phyloP scores from a whole-genome alignment of 2,329 filamentous ascomycete species.

The Pseudocercospora macadamiae region DNA sequence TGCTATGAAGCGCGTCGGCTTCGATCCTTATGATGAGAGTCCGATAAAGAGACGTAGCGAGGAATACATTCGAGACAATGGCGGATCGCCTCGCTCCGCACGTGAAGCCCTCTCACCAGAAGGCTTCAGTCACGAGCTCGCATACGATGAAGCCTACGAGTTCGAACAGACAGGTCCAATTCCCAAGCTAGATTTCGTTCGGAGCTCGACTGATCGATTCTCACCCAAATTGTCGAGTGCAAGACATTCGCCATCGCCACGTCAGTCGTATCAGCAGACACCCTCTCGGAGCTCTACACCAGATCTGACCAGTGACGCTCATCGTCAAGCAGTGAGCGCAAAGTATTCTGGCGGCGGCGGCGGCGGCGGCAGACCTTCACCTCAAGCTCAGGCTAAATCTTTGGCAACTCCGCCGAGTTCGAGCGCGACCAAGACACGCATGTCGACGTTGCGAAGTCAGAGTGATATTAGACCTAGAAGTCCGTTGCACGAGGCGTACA shows the following conservation, averaged over 20 bases:
- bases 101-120: conserved; percentile 15
- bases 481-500: conserved; percentile 23
- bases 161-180: conserved; percentile 21
- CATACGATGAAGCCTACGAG: conserved; percentile 27
- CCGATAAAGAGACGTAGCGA: conserved; percentile 68
- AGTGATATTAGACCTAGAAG: conserved; percentile 26
- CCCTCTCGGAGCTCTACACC: conserved; percentile 29
- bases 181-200: conserved; percentile 20
- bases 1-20: conserved; percentile 65
- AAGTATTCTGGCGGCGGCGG: conserved; percentile 16
- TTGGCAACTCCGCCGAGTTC: conserved; percentile 25
- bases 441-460: conserved; percentile 22
- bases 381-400: conserved; percentile 3
- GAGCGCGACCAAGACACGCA: conserved; percentile 19
- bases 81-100: conserved; percentile 10
- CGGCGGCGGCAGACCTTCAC: conserved; percentile 5
- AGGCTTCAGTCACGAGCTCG: conserved; percentile 3
- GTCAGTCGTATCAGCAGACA: conserved; percentile 28
- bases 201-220: conserved; percentile 8
- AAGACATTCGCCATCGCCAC: conserved; percentile 20
- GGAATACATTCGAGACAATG: conserved; percentile 53
- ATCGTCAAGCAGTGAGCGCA: conserved; percentile 17
- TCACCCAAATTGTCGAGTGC: background rate
- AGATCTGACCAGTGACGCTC: conserved; percentile 21
- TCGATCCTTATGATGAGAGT: conserved; percentile 73